Base-by-base conservation (phyloP, 108 stramenopile genomes). In the Nitzschia palea region DNA sequence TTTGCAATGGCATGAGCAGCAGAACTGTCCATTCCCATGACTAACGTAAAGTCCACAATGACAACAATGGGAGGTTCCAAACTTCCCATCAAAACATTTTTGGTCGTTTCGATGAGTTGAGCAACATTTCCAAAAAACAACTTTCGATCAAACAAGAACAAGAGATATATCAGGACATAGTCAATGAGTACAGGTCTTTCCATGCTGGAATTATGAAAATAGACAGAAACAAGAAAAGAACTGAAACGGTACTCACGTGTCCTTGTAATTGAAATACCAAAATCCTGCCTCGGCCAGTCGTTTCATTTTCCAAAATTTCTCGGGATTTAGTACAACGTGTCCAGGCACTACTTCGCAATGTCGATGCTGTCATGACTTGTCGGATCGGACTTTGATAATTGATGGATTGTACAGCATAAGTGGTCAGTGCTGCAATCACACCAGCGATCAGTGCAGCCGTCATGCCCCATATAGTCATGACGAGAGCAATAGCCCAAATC, bases 381-480 rank as follows among this genome's bases (percentile, higher is more conserved):
- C 81, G 71, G 63, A 93, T 83, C 12, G 86, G 87, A 35, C 83
- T 57, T 23, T 85, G 77, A 55, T 89, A 75, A 4, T 79, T 75
- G 31, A 85, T 80, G 59, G 79, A 80, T 55, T 92, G 86, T 9
- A 82, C 72, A 2, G 77, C 86, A 63, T 74, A 89, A 22, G 84
- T 85, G 3, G 73, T 72, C 26, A 86, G 54, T 18, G 87, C 85
- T 0, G 82, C 59, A 34, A 89, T 66, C 42, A 90, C 62, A 29
- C 92, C 92, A 42, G 87, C 87, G 18, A 86, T 59, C 50, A 95
- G 55, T 5, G 88, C 94, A 1, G 80, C 82, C 31, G 72, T 74
- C 89, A 95, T 91, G 18, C 94, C 94, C 37, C 74, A 71, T 4
- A 68, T 15, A 14, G 80, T 76, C 94, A 95, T 95, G 47, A 86